A percentile compares a stretch with the other conserved stretches of the same genome.
These are phyloP conservation scores for Amanita subjunquillea DNA, from an alignment of 768 basidiomycete genomes.

Conservation along the genomic window DNA sequence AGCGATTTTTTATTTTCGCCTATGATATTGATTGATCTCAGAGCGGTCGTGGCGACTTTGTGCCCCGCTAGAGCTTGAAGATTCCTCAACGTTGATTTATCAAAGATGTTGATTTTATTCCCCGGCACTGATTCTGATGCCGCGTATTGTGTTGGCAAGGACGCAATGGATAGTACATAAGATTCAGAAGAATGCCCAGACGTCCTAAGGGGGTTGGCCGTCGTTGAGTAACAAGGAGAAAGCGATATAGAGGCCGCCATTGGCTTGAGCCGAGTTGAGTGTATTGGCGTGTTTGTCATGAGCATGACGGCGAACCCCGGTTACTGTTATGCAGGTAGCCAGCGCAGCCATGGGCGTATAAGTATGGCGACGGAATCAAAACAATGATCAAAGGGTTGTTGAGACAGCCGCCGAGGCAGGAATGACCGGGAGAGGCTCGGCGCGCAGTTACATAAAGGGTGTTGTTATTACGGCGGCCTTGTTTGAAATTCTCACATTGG, in stretches of 20 bases:
- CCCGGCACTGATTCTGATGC: constrained; percentile 53
- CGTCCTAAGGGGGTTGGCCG: neutral
- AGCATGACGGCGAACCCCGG: no score
- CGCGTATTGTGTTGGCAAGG: constrained; percentile 39
- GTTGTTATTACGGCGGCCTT: neutral
- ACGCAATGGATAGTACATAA: constrained; percentile 54
- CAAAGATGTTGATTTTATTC: constrained; percentile 61
- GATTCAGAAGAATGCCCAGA: constrained; percentile 22
- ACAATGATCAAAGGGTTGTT: no score
- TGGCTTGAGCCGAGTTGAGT: neutral
- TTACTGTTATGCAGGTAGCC: no score
- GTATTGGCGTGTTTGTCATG: neutral
- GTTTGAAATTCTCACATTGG: neutral
- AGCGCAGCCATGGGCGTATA: no score
- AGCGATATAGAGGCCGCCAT: neutral
- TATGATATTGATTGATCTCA: constrained; percentile 34
- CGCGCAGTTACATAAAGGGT: neutral
- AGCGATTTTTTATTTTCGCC: constrained; percentile 35
- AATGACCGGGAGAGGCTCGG: no score
- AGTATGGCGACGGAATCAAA: no score
- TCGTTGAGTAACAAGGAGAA: neutral
- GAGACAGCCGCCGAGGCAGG: no score
- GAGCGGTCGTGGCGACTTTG: constrained; percentile 41
- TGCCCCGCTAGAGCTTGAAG: constrained; percentile 47
- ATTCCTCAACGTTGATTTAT: constrained; percentile 40